A percentile compares a stretch with the other conserved stretches of the same genome.
Conservation (phyloP, 1,284 basidiomycete genomes). For the Fomitopsis betulina region DNA sequence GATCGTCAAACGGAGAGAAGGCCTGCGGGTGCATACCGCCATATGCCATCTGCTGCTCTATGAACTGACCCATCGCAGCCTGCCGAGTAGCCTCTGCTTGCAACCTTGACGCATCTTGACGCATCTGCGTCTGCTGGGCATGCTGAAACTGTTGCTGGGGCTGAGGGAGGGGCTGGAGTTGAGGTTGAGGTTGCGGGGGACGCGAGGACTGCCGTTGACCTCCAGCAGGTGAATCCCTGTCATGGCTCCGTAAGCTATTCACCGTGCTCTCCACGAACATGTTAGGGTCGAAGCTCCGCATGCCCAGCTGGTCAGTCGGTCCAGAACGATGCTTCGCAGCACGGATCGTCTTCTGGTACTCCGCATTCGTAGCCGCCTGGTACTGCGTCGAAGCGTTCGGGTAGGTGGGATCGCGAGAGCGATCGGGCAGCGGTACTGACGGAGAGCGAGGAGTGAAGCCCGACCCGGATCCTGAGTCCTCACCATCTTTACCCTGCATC, state of each 20-base stretch:
- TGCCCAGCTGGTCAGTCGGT: constrained; percentile 54
- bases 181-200: constrained; percentile 11
- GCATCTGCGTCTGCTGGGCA: constrained; percentile 16
- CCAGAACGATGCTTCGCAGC: constrained; percentile 38
- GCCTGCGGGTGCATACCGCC: constrained; percentile 15
- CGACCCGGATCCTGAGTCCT: constrained; percentile 32
- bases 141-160: constrained; percentile 11
- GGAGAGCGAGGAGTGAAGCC: constrained; percentile 74
- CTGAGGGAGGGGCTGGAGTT: constrained; percentile 7
- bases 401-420: constrained; percentile 22
- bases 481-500: constrained; percentile 25
- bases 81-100: constrained; percentile 17
- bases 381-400: constrained; percentile 15
- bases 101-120: constrained; percentile 16
- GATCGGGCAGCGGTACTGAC: constrained; percentile 50
- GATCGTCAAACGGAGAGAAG: constrained; percentile 41
- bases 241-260: constrained; percentile 25
- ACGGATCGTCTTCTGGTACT: constrained; percentile 28
- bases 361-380: constrained; percentile 15
- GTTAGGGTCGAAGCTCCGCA: constrained; percentile 51
- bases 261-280: constrained; percentile 40
- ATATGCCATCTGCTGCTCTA: constrained; percentile 16
- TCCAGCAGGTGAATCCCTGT: constrained; percentile 13
- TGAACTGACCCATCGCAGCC: constrained; percentile 7
- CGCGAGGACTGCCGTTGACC: constrained; percentile 12